Conservation (phyloP, 352 stramenopile genomes). For the Globisporangium splendens region DNA sequence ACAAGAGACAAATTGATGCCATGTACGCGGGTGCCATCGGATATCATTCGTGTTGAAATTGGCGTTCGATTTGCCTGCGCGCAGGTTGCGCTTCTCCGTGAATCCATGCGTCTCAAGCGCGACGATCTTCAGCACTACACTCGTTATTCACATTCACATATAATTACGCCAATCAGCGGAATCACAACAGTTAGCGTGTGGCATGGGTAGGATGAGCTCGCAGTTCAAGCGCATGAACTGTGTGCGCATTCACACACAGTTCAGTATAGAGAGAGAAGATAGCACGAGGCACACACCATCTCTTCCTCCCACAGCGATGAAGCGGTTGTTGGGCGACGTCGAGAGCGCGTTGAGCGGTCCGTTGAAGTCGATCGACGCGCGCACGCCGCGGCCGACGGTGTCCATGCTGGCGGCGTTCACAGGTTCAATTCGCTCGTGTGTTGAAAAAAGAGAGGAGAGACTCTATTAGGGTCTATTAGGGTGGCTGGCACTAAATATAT, state of each 20-base stretch:
- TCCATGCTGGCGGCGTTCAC: slow-evolving; percentile 24
- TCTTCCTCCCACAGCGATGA: slow-evolving; percentile 81
- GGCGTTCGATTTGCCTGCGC: slow-evolving; percentile 76
- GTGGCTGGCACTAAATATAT: too few species aligned
- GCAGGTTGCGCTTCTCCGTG: slow-evolving; percentile 80
- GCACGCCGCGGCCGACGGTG: slow-evolving; percentile 48
- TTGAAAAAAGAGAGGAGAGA: too few species aligned
- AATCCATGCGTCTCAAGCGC: slow-evolving; percentile 74
- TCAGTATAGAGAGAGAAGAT: too few species aligned
- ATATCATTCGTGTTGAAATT: slow-evolving; percentile 90
- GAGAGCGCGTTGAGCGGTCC: slow-evolving; percentile 81
- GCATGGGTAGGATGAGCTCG: neutral
- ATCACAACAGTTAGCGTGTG: neutral
- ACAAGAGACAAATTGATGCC: neutral
- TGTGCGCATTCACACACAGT: neutral
- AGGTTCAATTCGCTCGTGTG: neutral
- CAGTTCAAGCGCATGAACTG: too few species aligned
- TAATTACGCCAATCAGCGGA: neutral
- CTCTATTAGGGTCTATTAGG: too few species aligned
- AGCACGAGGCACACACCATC: slow-evolving; percentile 39
- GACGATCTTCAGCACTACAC: slow-evolving; percentile 75
- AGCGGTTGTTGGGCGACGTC: slow-evolving; percentile 75
- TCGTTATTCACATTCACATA: neutral
- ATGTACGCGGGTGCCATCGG: slow-evolving; percentile 82
- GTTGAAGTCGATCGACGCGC: slow-evolving; percentile 85